Percentiles rank a stretch among this genome's conserved stretches.
These are phyloP conservation scores for Magnolia officinalis DNA, from an alignment of 164 flowering plant genomes.

Conservation along the genomic window DNA sequence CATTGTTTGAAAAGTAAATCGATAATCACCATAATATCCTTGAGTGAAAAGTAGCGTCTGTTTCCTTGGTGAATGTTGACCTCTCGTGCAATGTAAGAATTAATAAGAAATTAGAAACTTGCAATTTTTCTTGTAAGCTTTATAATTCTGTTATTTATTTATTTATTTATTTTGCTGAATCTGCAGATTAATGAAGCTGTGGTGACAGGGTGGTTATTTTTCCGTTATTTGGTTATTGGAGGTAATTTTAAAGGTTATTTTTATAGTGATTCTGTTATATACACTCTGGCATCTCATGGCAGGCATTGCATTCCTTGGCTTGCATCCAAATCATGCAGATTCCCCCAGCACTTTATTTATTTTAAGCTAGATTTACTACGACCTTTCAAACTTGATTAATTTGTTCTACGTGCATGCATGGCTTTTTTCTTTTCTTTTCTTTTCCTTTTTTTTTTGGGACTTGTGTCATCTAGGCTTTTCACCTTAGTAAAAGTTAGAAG, in stretches of 20 bases:
- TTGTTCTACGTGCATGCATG: not conserved
- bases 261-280: not conserved
- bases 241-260: slow-evolving; percentile 33
- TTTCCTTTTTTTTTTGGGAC: not conserved
- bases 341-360: not conserved
- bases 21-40: not conserved
- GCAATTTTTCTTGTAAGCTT: not conserved
- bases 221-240: slow-evolving; percentile 96
- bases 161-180: slow-evolving; percentile 9
- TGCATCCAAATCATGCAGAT: not conserved
- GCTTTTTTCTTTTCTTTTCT: not conserved
- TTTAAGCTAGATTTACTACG: not conserved
- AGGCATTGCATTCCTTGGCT: not conserved
- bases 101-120: not conserved
- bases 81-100: not conserved
- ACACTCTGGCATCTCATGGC: not conserved
- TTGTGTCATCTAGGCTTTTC: not conserved
- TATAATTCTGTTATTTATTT: not conserved
- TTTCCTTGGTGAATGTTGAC: not conserved
- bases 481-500: no score
- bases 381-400: not conserved
- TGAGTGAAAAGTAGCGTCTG: not conserved
- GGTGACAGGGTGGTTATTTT: slow-evolving; percentile 94
- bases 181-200: slow-evolving; percentile 93
- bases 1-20: no score